Evolutionary conservation across 139 green algal genomes (phyloP), one percentile per base, ranked within the genome.

Genomic region (Ostreobium quekettii): DNA sequence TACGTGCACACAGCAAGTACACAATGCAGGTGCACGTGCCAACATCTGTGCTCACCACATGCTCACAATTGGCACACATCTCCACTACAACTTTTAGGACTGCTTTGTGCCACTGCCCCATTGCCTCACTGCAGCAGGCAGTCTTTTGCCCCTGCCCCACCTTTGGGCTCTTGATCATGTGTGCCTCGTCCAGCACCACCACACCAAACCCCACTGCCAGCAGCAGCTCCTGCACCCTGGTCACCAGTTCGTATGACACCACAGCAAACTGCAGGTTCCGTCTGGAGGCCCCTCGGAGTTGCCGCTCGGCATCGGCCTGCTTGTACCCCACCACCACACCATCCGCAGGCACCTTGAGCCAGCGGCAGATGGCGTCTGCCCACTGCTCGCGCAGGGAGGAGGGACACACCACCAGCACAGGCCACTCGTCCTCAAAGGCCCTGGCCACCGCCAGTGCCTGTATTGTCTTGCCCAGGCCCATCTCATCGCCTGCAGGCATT

Each of bases 391-490:
- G 47, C 3, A 95, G 82, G 1, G 88, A 95, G 1, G 83, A 85
- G 11, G 89, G 89, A 0, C 70, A 69, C 8, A 95, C 78, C 47
- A 96, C 78, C 19, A 96, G 78, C 37, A 69, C 82, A 0, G 89
- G 89, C 85, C 86, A 92, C 65, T 93, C 84, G 7, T 89, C 83
- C 6, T 78, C 39, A 71, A 89, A 95, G 57, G 76, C 85, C 38
- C 63, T 71, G 19, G 56, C 56, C 15, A 64, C 56, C 67, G 53
- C 36, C 32, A 11, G 37, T 19, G 74, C 82, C 75, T 86, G 85
- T 56, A 93, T 82, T 15, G 87, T 94, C 78, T 95, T 95, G 37
- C 87, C 88, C 36, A 91, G 69, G 26, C 78, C 76, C 76, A 85
- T 86, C 61, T 83, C 76, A 33, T 81, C 73, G 15, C 53, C 53